phyloP scores from a whole-genome alignment of 805 yeast genomes.

The Wickerhamiella alocasiicola region DNA sequence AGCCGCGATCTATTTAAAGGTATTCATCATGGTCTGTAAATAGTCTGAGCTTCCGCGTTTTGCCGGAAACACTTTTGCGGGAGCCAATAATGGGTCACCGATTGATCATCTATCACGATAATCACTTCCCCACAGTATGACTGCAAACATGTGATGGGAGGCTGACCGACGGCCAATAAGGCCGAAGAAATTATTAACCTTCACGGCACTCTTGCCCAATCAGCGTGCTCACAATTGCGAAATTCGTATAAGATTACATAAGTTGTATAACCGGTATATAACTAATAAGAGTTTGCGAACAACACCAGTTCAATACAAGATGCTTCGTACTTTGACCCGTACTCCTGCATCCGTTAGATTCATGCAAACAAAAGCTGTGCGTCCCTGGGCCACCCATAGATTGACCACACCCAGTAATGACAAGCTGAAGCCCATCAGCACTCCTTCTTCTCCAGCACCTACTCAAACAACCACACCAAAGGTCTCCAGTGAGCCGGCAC shows the following conservation, averaged over 20 bases:
- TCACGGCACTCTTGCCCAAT: not conserved
- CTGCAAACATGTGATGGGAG: no score
- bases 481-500: not conserved
- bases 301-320: no score
- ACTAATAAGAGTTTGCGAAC: no score
- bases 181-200: no score
- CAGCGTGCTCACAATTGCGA: not conserved
- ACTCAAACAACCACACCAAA: not conserved
- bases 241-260: not conserved
- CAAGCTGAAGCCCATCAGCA: not conserved
- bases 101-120: no score
- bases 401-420: constrained; percentile 10
- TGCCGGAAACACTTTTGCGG: no score
- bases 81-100: no score
- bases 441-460: constrained; percentile 2
- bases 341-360: constrained; percentile 1
- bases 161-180: no score
- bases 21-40: no score
- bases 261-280: not conserved
- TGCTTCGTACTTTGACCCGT: constrained; percentile 4
- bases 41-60: no score
- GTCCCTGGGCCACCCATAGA: constrained; percentile 23
- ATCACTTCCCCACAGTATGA: no score
- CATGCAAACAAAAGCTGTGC: constrained; percentile 17
- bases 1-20: no score